Base-by-base conservation (phyloP, 2,329 filamentous ascomycete species). In the Aquanectria penicillioides region DNA sequence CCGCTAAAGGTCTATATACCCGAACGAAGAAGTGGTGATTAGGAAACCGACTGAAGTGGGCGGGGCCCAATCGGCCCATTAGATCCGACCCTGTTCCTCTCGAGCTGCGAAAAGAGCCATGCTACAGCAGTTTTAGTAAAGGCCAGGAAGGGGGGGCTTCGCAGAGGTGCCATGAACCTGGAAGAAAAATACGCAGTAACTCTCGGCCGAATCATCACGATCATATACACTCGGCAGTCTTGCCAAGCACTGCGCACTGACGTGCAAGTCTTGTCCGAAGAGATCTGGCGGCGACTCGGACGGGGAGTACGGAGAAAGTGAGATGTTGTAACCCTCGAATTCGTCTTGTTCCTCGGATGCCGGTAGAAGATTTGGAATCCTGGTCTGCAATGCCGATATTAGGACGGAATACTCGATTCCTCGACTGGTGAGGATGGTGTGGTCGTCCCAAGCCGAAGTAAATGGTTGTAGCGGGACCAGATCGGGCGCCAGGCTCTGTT, bases 11-110 rank as follows among this genome's bases (percentile, higher is more conserved):
- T 20, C 85, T 80, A 62, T 83, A 86, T 5, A 86, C 77, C 10
- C 83, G 78, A 20, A 80, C 79, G 54, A 86, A 87, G 67, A 84
- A 86, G 65, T 87, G 84, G 57, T 87, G 85, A 10, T 81, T 76
- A 2, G 85, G 85, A 50, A 87, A 87, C 0, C 71, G 71, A 31
- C 75, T 75, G 59, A 85, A 86, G 36, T 73, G 70, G 3, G 73
- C 71, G 0, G 85, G 81, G 0, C 83, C 83, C 15, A 75, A 69
- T 20, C 74, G 75, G 41, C 75, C 75, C 48, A 67, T 64, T 29
- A 78, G 71, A 13, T 73, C 67, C 2, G 75, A 65, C 2, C 75
- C 68, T 15, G 75, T 69, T 59, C 75, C 75, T 77, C 78, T 80
- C 6, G 74, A 70, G 5, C 74, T 61, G 22, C 75, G 69, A 8